Evolutionary conservation across 176 grass and related monocot genomes (phyloP).

Genomic region (Eleusine coracana): DNA sequence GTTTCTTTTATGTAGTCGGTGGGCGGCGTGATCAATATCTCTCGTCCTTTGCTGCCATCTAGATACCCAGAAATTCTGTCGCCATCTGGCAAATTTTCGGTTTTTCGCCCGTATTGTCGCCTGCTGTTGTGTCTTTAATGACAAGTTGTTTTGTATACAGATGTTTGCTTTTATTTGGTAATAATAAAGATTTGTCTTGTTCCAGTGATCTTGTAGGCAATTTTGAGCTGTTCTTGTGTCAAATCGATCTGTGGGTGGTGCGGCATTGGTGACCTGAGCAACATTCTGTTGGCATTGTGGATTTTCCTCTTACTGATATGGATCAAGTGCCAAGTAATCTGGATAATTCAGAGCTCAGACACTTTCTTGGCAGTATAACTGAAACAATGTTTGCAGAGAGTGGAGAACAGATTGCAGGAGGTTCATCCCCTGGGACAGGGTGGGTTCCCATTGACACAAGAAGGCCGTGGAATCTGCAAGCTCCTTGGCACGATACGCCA

Average conservation of each 20-base stretch:
- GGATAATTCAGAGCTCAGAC: neutral
- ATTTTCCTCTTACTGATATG: conserved; percentile 24
- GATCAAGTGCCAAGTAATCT: conserved; percentile 18
- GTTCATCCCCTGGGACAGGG: neutral
- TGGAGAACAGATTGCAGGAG: neutral
- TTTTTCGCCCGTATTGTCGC: neutral
- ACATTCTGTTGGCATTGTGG: conserved; percentile 10
- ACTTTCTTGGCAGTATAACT: conserved; percentile 21
- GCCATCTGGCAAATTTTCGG: conserved; percentile 12
- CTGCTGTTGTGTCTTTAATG: conserved; percentile 14
- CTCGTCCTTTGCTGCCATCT: conserved; percentile 4
- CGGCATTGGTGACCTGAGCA: conserved; percentile 21
- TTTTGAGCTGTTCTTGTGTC: neutral
- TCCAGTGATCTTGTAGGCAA: conserved; percentile 29
- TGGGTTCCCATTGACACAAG: neutral
- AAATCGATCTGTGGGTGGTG: neutral
- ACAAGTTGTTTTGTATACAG: conserved; percentile 7
- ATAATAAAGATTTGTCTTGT: conserved; percentile 2
- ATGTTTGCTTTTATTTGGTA: conserved; percentile 14
- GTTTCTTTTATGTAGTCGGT: neutral
- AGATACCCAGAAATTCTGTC: neutral
- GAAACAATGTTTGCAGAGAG: neutral
- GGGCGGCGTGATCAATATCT: neutral
- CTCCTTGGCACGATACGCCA: neutral
- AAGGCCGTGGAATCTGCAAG: neutral